Conservation (phyloP, 2,329 filamentous ascomycete species). For the Hymenoscyphus infarciens region DNA sequence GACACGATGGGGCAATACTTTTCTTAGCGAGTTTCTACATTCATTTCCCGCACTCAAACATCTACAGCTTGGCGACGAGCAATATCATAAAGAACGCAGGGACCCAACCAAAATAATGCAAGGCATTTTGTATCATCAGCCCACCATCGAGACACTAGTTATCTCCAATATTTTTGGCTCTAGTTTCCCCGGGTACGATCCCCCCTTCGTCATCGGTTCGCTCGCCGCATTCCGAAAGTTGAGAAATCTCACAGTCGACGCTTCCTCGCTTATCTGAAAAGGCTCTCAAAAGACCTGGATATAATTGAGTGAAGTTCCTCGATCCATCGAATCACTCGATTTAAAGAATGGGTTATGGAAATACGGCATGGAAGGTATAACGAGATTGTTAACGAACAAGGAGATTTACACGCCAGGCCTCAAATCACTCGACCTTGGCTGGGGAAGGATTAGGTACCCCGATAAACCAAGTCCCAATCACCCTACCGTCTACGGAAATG, state of each 20-base stretch:
- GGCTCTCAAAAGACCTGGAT: too few species aligned
- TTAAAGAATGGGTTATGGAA: too few species aligned
- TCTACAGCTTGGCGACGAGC: neutral
- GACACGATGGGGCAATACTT: neutral
- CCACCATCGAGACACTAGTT: neutral
- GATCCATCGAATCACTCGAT: too few species aligned
- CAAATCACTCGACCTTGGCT: neutral
- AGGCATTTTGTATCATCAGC: neutral
- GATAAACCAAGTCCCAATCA: neutral
- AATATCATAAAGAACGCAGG: neutral
- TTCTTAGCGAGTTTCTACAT: neutral
- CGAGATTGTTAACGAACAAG: neutral
- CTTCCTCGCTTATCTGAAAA: too few species aligned
- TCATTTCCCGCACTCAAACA: neutral
- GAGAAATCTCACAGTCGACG: neutral
- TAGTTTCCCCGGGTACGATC: too few species aligned
- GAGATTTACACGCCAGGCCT: neutral
- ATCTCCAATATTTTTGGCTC: too few species aligned
- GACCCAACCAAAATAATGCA: neutral
- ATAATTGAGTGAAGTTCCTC: too few species aligned
- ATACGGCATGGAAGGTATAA: neutral
- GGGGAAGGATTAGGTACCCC: neutral
- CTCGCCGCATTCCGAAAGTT: neutral
- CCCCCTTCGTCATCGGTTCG: neutral
- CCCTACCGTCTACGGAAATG: too few species aligned